These are phyloP conservation scores for Cytospora paraplurivora DNA, from an alignment of 2,329 filamentous ascomycete species.

Conservation along the genomic window DNA sequence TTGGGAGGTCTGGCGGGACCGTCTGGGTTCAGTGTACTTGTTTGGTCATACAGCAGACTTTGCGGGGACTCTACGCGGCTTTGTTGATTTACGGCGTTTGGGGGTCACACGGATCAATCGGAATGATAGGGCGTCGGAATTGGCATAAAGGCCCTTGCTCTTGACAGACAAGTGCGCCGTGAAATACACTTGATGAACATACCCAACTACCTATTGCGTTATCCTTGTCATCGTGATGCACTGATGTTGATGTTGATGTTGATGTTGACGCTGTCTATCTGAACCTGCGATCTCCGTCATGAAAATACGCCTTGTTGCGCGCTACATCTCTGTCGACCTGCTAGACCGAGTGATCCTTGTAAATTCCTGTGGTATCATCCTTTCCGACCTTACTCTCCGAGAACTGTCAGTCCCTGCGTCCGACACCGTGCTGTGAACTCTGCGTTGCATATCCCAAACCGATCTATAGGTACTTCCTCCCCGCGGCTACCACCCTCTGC, in stretches of 20 bases:
- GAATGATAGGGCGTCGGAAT: constrained; percentile 32
- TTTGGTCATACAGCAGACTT: constrained; percentile 22
- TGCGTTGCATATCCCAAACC: constrained; percentile 32
- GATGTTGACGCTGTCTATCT: not conserved
- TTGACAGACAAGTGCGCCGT: constrained; percentile 24
- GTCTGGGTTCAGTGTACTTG: constrained; percentile 18
- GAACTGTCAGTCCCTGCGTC: not conserved
- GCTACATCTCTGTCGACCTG: not conserved
- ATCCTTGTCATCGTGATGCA: not conserved
- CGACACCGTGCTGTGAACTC: not conserved
- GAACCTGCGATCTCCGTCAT: not conserved
- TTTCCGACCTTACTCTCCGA: not conserved
- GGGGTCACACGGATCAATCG: constrained; percentile 30
- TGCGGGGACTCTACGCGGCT: constrained; percentile 19
- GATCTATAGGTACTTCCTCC: constrained; percentile 80
- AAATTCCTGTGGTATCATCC: not conserved
- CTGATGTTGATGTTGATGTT: constrained; percentile 4
- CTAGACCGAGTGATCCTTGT: not conserved
- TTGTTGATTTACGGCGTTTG: constrained; percentile 34
- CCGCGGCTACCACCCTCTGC: constrained; percentile 78
- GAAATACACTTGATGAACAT: constrained; percentile 32
- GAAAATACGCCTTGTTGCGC: not conserved
- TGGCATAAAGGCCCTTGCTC: constrained; percentile 30
- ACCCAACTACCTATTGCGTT: not conserved
- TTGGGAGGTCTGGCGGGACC: constrained; percentile 12